These are phyloP conservation scores for Avicennia marina DNA, from an alignment of 257 asterid species.

Conservation along the genomic window DNA sequence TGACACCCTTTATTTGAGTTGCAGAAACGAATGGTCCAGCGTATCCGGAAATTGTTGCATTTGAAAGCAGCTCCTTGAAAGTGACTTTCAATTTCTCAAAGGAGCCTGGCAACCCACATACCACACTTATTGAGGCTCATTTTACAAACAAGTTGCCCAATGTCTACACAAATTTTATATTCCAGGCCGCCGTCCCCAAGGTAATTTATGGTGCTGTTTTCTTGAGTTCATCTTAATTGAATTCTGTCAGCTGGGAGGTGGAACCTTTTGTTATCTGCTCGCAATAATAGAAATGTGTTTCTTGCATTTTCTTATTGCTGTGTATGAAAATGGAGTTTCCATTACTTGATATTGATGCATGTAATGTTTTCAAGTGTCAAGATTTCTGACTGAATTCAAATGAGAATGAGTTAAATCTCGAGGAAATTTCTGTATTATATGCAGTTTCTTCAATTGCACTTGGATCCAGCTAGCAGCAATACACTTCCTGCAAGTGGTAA, in stretches of 20 bases:
- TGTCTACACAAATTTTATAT: constrained; percentile 63
- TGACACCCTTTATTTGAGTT: constrained; percentile 22
- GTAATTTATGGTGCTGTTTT: constrained; percentile 29
- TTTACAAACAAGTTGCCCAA: constrained; percentile 68
- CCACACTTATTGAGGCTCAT: constrained; percentile 67
- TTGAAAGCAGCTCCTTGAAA: constrained; percentile 76
- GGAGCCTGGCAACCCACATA: constrained; percentile 68
- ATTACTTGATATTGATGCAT: too few species aligned
- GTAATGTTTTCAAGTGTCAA: not conserved
- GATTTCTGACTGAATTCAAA: not conserved
- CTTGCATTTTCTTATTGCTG: too few species aligned
- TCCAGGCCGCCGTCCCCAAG: constrained; percentile 99
- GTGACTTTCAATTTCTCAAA: constrained; percentile 72
- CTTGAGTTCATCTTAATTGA: not conserved
- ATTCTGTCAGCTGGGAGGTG: not conserved
- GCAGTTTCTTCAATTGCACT: constrained; percentile 94
- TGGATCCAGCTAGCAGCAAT: constrained; percentile 91
- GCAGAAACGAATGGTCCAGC: constrained; percentile 62
- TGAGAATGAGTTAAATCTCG: not conserved
- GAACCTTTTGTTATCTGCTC: not conserved
- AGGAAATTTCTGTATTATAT: constrained; percentile 17
- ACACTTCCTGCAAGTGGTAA: constrained; percentile 67
- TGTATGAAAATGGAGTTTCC: too few species aligned
- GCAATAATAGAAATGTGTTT: not conserved
- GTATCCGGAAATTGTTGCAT: constrained; percentile 75